These are phyloP conservation scores for Fomitopsis schrenkii DNA, from an alignment of 1,284 basidiomycete species.

Conservation along the genomic window DNA sequence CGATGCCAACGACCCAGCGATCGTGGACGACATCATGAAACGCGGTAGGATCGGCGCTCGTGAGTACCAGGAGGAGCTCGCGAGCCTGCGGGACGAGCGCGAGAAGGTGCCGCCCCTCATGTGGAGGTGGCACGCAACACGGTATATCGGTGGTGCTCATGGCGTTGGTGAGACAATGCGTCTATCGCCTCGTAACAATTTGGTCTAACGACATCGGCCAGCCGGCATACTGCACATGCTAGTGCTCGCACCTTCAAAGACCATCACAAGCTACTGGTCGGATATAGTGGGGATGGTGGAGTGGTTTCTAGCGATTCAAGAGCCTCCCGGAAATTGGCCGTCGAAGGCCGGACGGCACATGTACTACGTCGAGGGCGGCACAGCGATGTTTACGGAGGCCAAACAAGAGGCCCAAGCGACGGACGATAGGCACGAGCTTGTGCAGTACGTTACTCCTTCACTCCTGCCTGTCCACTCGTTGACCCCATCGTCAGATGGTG, in stretches of 20 bases:
- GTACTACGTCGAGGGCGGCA: slow-evolving; percentile 14
- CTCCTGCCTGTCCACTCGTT: neutral
- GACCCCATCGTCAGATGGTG: slow-evolving; percentile 41
- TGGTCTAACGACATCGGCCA: slow-evolving; percentile 10
- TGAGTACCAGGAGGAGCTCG: slow-evolving; percentile 24
- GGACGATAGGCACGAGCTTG: slow-evolving; percentile 29
- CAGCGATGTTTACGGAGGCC: slow-evolving; percentile 6
- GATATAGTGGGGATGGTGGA: slow-evolving; percentile 39
- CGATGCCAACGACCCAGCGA: slow-evolving; percentile 15
- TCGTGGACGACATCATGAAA: slow-evolving; percentile 43
- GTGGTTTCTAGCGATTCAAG: slow-evolving; percentile 45
- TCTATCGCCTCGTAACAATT: neutral
- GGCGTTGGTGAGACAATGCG: slow-evolving; percentile 39
- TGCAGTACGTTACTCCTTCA: slow-evolving; percentile 37
- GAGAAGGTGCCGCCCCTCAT: slow-evolving; percentile 37
- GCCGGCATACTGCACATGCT: slow-evolving; percentile 51
- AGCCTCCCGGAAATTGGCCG: slow-evolving; percentile 47
- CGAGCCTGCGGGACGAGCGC: slow-evolving; percentile 10
- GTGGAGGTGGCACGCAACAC: slow-evolving; percentile 54
- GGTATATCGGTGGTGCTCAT: slow-evolving; percentile 53
- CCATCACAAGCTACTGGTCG: slow-evolving; percentile 34
- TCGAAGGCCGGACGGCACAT: slow-evolving; percentile 33
- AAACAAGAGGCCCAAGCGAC: slow-evolving; percentile 8
- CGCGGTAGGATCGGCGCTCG: slow-evolving; percentile 40
- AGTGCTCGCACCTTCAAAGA: slow-evolving; percentile 35